These are phyloP conservation scores for Vigna trinervia DNA, from an alignment of 306 rosid genomes.

Conservation along the genomic window DNA sequence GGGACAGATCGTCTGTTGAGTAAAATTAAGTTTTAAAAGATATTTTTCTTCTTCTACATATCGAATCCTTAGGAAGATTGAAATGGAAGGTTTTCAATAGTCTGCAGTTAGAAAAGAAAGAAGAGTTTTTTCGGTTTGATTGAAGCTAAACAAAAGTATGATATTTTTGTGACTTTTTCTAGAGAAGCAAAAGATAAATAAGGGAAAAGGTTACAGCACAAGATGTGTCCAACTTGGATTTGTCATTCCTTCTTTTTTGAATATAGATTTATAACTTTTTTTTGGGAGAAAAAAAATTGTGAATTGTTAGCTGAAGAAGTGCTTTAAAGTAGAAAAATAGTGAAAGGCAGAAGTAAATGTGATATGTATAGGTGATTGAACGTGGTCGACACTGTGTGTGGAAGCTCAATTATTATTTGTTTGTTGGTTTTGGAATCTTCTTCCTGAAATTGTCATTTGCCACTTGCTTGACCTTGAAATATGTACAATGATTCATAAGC, in stretches of 20 bases:
- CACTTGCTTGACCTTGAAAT: neutral
- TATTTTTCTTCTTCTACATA: neutral
- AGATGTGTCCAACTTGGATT: neutral
- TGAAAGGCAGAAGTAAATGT: neutral
- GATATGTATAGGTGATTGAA: neutral
- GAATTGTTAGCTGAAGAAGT: neutral
- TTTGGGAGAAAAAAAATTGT: neutral
- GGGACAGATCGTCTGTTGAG: neutral
- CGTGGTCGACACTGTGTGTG: neutral
- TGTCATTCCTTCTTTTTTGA: neutral
- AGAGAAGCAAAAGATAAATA: neutral
- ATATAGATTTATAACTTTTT: neutral
- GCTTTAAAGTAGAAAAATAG: neutral
- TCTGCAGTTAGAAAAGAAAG: neutral
- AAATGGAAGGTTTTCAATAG: neutral
- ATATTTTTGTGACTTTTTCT: neutral
- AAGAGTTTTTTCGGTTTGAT: neutral
- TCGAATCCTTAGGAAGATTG: neutral
- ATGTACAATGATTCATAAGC: neutral
- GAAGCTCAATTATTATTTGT: slow-evolving; percentile 1
- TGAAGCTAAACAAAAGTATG: neutral
- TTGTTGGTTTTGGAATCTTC: neutral
- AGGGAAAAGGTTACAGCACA: no score
- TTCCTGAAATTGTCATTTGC: slow-evolving; percentile 27
- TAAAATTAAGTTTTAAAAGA: neutral